Base-by-base conservation (phyloP, 2,329 filamentous ascomycete genomes). In the Epichloe coenophiala region DNA sequence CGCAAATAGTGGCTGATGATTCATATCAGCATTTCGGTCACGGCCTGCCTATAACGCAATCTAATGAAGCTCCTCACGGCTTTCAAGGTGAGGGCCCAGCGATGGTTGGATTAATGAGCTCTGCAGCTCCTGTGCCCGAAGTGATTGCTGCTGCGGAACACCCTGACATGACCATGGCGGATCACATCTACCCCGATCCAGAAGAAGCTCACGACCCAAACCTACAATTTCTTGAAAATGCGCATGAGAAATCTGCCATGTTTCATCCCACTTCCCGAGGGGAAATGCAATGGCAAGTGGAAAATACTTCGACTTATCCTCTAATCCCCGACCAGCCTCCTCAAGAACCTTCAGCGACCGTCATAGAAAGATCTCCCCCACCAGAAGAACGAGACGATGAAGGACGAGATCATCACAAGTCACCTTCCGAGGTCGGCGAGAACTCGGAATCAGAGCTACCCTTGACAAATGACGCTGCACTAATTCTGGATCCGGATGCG, bases 191-290 rank as follows among this genome's bases (percentile, higher is more conserved):
- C 41, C 21, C 45, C 8, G 19, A 47, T 7, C 36, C 45, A 9
- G 19, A 40, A 3, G 37, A 53, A 43, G 35, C 50, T 6, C 54
- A 59, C 17, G 57, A 56, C n/a, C 53, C 53, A 9, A 52, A 48
- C 36, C 42, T 58, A 23, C 55, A 53, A 7, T 53, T 48, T 36
- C 48, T 52, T 3, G 40, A 36, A 12, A 45, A 42, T 23, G 44
- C 45, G 19, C 42, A 42, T 35, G 47, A 47, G 17, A 13, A 33
- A 41, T 13, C 45, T 19, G 42, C 15, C 33, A 45, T n/a, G 17
- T 33, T 40, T n/a, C 23, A 41, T 38, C 5, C 47, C n/a, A n/a
- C 39, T 47, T 37, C 38, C 15, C 36, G 31, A 36, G 17, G 8
- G 15, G 19, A 11, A 13, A 7, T 13, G 13, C 5, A 45, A 2